Percentiles rank a stretch among this genome's conserved stretches.
Evolutionary conservation across 495 filamentous ascomycete species (phyloP).

Genomic region (Lasiosphaeria miniovina): DNA sequence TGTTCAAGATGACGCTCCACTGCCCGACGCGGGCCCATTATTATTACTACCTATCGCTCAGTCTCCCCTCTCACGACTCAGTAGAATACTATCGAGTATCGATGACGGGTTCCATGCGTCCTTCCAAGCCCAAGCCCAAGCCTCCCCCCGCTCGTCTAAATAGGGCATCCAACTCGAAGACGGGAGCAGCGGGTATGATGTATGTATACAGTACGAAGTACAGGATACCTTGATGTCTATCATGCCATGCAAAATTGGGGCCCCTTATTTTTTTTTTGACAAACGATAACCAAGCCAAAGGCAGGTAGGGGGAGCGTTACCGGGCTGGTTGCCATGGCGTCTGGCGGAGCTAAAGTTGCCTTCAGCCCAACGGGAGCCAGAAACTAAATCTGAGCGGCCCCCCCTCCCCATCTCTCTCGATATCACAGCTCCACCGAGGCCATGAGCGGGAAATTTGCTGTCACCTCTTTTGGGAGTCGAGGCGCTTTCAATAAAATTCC

Average conservation of each 20-base stretch:
- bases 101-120: not conserved
- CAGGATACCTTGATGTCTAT: conserved; percentile 4
- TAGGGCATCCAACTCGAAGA: conserved; percentile 6
- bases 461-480: conserved; percentile 15
- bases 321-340: conserved; percentile 15
- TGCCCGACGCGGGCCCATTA: not conserved
- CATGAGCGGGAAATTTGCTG: conserved; percentile 29
- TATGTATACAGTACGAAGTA: not conserved
- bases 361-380: conserved; percentile 36
- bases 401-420: conserved; percentile 8
- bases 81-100: not conserved
- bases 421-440: conserved; percentile 18
- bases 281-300: not conserved
- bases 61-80: too few species aligned
- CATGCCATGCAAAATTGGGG: not conserved
- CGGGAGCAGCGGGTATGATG: not conserved
- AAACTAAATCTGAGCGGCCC: conserved; percentile 20
- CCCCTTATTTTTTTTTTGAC: not conserved
- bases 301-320: not conserved
- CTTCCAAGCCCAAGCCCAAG: conserved; percentile 8
- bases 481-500: conserved; percentile 19
- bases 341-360: conserved; percentile 17
- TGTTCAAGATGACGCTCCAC: not conserved
- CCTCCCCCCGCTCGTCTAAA: conserved; percentile 4
- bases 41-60: too few species aligned